These are phyloP conservation scores for Chrysosporium keratinophilum DNA, from an alignment of 2,329 filamentous ascomycete genomes.

Conservation along the genomic window DNA sequence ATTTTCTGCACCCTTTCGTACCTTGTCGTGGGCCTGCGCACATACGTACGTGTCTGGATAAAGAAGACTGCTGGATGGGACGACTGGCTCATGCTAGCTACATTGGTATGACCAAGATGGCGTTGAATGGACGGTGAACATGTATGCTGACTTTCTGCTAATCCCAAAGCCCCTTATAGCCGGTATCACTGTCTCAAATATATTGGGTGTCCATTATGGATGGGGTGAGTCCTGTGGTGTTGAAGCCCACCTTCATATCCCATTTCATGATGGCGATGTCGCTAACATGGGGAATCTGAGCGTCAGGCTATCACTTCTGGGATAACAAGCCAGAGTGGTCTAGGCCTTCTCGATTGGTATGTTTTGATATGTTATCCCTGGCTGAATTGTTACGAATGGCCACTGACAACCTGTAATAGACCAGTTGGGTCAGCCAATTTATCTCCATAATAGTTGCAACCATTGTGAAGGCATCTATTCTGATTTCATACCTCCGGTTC, in stretches of 20 bases:
- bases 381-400: neutral
- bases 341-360: constrained; percentile 13
- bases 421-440: constrained; percentile 16
- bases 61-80: constrained; percentile 17
- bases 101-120: constrained; percentile 12
- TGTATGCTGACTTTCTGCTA: neutral
- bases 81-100: constrained; percentile 18
- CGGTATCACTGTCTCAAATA: constrained; percentile 10
- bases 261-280: neutral
- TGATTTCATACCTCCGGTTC: constrained; percentile 16
- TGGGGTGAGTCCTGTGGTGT: constrained; percentile 13
- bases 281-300: neutral
- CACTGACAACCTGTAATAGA: constrained; percentile 6
- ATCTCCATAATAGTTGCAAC: constrained; percentile 15
- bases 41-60: constrained; percentile 17
- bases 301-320: constrained; percentile 16
- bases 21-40: constrained; percentile 18
- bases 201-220: constrained; percentile 16
- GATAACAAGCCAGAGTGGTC: constrained; percentile 15
- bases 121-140: neutral
- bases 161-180: constrained; percentile 14
- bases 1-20: constrained; percentile 19
- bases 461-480: constrained; percentile 16
- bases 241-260: too few relatives aligned
- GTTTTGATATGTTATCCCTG: neutral